Base-by-base conservation (phyloP, 1,139 yeast species). In the Yamadazyma conglobata region DNA sequence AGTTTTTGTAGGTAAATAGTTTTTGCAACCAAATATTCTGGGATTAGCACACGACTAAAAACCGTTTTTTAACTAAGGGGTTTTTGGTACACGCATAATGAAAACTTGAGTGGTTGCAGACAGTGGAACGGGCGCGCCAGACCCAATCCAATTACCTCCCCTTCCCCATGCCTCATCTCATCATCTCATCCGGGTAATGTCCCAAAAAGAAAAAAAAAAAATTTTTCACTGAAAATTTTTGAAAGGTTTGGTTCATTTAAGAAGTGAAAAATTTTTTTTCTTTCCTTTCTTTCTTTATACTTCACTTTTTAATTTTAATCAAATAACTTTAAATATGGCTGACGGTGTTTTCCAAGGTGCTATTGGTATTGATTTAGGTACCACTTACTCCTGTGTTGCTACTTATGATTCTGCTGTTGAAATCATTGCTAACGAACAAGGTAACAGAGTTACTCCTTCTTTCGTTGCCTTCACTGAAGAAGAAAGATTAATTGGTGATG, bases 321-420 rank as follows among this genome's bases (percentile, higher is more conserved):
- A 38, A 30, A 30, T 27, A 22, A 35, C 42, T 27, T 27, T 18
- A 39, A 76, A 66, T 66, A 82, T 82, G 89, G 86, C 89, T 81
- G 96, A 89, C 81, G 96, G 96, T 84, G 94, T 89, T 77, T 89
- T 85, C 85, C 94, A 89, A 81, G 95, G 95, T 81, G 87, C 88
- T 61, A 76, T 81, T 50, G 89, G 89, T 64, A 81, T 81, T 64
- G 89, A 81, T 70, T 79, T 81, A 71, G 89, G 89, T 66, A 81
- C 89, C 39, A 81, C 89, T 36, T 81, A 81, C 68, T 81, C 89
- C 33, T 81, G 89, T 77, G 89, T 81, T 48, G 89, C 86, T 40
- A 81, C 77, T 60, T 77, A 74, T 49, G 94, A 74, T 74, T 83
- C 77, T 73, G 63, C 82, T 38, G 85, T 78, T 40, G 86, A 78